A percentile compares a stretch with the other conserved stretches of the same genome.
Conservation (phyloP, 148 eudicot genomes). For the Arctostaphylos glauca region DNA sequence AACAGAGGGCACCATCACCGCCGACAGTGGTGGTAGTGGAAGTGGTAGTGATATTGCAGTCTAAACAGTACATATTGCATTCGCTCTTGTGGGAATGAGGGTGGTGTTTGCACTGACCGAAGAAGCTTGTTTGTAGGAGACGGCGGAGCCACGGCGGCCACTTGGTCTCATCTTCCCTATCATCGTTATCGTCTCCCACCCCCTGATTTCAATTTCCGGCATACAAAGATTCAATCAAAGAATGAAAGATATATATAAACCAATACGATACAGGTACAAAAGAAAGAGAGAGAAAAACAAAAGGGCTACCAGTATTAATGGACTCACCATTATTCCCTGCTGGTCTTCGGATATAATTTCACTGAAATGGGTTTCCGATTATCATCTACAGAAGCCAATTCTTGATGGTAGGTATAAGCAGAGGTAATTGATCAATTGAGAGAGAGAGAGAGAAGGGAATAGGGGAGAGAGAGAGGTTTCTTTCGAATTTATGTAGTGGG, state of each 20-base stretch:
- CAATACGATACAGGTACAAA: not conserved
- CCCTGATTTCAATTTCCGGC: not conserved
- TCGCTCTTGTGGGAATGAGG: conserved; percentile 53
- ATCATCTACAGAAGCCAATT: not conserved
- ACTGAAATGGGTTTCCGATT: not conserved
- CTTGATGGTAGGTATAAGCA: not conserved
- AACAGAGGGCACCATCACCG: conserved; percentile 40
- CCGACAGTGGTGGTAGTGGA: not conserved
- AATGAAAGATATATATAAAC: not conserved
- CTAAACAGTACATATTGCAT: conserved; percentile 56
- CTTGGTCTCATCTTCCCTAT: conserved; percentile 14
- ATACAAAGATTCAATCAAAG: not conserved
- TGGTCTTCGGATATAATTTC: not conserved
- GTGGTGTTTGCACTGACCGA: conserved; percentile 46
- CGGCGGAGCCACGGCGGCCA: conserved; percentile 47
- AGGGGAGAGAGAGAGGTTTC: not conserved
- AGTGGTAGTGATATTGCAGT: conserved; percentile 20
- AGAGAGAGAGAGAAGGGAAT: not conserved
- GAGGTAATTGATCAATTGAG: not conserved
- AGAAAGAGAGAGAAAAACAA: not conserved
- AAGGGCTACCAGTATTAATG: not conserved
- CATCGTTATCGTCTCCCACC: not conserved
- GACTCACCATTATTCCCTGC: not conserved
- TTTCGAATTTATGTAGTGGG: not conserved
- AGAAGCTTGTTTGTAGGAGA: conserved; percentile 43